Base-by-base conservation (phyloP, 805 yeast genomes). In the Cyberlindnera nakhonratchasimensis region DNA sequence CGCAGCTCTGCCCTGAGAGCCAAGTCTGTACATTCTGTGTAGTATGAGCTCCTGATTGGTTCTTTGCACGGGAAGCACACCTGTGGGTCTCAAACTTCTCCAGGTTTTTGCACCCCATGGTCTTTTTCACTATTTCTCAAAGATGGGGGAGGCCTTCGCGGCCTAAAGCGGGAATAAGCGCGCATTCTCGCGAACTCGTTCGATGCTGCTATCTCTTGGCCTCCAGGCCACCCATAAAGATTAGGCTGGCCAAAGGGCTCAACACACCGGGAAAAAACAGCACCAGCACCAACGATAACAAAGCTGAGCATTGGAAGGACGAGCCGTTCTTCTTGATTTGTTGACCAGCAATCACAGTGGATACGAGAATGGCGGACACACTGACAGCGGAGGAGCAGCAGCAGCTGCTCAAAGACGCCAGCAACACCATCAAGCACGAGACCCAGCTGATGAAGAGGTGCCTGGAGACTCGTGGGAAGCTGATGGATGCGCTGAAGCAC, bases 401-500 rank as follows among this genome's bases (percentile, higher is more conserved):
- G 14, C 47, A 37, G 29, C 43, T 47, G 23, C 63, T 78, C 39
- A 75, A 74, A 25, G 71, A 69, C 39, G 70, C 82, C 6, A 62
- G 71, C 47, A 54, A 57, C 22, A 65, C 66, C 39, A 86, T 90
- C 54, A 74, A 73, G 48, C 85, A 80, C 50, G 95, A 90, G 59
- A 78, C 85, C 5, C 67, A 68, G 39, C 73, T 75, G 57, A 88
- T 91, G 96, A 79, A 82, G 51, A 82, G 80, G 55, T 77, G 87
- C 53, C 70, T 91, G 45, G 82, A 80, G 45, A 70, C 78, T 11
- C 77, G 78, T 52, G 80, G 79, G 40, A 79, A 79, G 56, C 72
- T 91, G 40, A 81, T 91, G 79, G 95, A 83, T 58, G 96, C 96
- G 2, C 65, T 93, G 44, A 86, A 88, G 54, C 93, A 89, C 59